Conservation (phyloP, 108 stramenopile species). For the Pseudonitzschia pungens region DNA sequence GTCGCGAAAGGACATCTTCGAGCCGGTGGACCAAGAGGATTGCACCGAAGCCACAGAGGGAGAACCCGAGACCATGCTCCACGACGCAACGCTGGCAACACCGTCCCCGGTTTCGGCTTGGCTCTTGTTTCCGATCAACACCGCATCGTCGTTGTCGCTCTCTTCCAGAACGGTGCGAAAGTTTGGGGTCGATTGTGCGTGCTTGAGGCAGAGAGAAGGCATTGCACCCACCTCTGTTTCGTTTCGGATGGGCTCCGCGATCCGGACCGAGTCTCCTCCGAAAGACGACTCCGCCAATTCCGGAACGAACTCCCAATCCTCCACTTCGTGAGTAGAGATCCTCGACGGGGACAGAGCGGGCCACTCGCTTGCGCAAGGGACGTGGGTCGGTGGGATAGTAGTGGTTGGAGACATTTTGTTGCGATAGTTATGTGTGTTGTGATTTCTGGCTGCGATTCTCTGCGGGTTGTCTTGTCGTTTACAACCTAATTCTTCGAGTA, state of each 20-base stretch:
- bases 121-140: constrained; percentile 11
- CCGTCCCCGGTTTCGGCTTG: not conserved
- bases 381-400: constrained; percentile 17
- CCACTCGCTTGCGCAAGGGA: constrained; percentile 11
- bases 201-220: constrained; percentile 21
- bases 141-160: constrained; percentile 1
- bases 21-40: constrained; percentile 9
- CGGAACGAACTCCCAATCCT: constrained; percentile 33
- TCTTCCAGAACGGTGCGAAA: constrained; percentile 21
- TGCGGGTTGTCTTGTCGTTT: too few species aligned
- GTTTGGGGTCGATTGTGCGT: constrained; percentile 33
- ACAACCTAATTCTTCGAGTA: too few species aligned
- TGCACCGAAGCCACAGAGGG: constrained; percentile 23
- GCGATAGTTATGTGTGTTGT: not conserved
- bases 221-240: not conserved
- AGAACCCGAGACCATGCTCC: constrained; percentile 25
- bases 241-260: not conserved
- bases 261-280: not conserved
- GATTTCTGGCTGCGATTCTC: too few species aligned
- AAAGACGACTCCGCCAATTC: constrained; percentile 3
- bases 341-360: constrained; percentile 13
- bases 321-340: not conserved
- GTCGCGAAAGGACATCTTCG: constrained; percentile 33
- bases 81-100: constrained; percentile 15
- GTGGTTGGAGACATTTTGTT: constrained; percentile 23